A percentile compares a stretch with the other conserved stretches of the same genome.
Evolutionary conservation across 306 rosid species (phyloP).

Genomic region (Castanospermum australe): DNA sequence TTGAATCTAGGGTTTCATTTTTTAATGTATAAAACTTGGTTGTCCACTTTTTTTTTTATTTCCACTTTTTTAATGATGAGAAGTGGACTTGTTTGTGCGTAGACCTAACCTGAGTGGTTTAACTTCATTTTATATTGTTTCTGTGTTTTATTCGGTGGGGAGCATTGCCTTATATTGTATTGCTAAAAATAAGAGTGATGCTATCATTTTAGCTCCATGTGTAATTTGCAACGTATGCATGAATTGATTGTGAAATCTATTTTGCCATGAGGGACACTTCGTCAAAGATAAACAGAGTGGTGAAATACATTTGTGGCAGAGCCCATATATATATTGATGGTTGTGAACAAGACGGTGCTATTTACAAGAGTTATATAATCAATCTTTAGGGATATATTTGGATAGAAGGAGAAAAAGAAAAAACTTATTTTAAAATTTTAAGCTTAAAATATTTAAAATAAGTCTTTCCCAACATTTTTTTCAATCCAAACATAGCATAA

Average conservation of each 20-base stretch:
- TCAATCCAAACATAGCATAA: no score
- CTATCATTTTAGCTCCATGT: not conserved
- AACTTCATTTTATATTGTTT: not conserved
- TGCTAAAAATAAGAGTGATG: not conserved
- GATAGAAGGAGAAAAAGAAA: no score
- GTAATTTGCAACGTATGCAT: no score
- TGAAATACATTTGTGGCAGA: not conserved
- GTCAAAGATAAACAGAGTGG: not conserved
- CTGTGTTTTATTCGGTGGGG: not conserved
- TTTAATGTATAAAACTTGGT: not conserved
- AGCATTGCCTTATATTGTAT: not conserved
- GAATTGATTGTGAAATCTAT: constrained; percentile 1
- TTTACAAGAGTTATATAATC: not conserved
- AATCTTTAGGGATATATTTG: not conserved
- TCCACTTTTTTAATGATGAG: not conserved
- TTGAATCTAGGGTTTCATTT: constrained; percentile 9
- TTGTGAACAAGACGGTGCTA: not conserved
- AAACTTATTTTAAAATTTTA: no score
- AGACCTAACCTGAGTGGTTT: not conserved
- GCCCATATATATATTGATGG: not conserved
- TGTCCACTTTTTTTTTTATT: not conserved
- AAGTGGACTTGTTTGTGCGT: not conserved
- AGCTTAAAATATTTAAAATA: no score
- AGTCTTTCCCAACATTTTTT: no score
- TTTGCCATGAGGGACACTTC: not conserved